phyloP scores from a whole-genome alignment of 495 filamentous ascomycete species.

The Lophiostoma macrostomum region DNA sequence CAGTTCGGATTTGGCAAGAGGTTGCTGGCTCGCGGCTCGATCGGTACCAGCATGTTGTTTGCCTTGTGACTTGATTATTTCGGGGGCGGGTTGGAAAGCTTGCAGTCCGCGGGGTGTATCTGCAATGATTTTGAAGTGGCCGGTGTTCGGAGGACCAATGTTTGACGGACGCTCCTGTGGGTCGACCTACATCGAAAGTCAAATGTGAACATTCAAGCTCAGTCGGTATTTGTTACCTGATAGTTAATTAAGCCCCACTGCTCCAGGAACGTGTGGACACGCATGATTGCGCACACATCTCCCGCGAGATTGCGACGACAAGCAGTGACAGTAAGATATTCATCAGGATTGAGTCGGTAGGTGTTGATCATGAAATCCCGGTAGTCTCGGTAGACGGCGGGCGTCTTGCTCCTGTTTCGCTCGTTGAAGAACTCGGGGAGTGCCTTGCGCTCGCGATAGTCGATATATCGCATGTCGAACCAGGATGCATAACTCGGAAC shows the following conservation, averaged over 20 bases:
- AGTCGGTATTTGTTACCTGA: slow-evolving; percentile 61
- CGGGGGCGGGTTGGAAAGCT: slow-evolving; percentile 84
- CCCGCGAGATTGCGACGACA: slow-evolving; percentile 93
- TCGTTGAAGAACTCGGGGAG: slow-evolving; percentile 97
- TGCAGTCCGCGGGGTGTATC: slow-evolving; percentile 95
- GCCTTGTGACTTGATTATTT: slow-evolving; percentile 67
- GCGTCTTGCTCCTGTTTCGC: slow-evolving; percentile 95
- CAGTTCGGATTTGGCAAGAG: slow-evolving; percentile 70
- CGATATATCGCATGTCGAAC: slow-evolving; percentile 95
- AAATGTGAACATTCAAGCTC: neutral
- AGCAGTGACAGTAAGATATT: slow-evolving; percentile 97
- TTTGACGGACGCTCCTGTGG: slow-evolving; percentile 90
- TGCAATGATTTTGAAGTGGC: slow-evolving; percentile 90
- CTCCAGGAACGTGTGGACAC: slow-evolving; percentile 96
- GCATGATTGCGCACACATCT: slow-evolving; percentile 98
- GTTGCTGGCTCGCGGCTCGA: slow-evolving; percentile 66
- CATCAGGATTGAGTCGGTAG: slow-evolving; percentile 88
- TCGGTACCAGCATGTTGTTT: slow-evolving; percentile 69
- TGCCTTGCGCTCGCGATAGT: slow-evolving; percentile 84
- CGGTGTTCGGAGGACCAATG: slow-evolving; percentile 93
- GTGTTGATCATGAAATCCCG: slow-evolving; percentile 99
- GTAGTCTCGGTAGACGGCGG: slow-evolving; percentile 97
- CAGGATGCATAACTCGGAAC: slow-evolving; percentile 94
- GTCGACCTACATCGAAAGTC: slow-evolving; percentile 66
- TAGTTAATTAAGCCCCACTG: slow-evolving; percentile 99